Evolutionary conservation across 2,329 filamentous ascomycete species (phyloP), one percentile per base, ranked within the genome.

Genomic region (Graphium sp.): DNA sequence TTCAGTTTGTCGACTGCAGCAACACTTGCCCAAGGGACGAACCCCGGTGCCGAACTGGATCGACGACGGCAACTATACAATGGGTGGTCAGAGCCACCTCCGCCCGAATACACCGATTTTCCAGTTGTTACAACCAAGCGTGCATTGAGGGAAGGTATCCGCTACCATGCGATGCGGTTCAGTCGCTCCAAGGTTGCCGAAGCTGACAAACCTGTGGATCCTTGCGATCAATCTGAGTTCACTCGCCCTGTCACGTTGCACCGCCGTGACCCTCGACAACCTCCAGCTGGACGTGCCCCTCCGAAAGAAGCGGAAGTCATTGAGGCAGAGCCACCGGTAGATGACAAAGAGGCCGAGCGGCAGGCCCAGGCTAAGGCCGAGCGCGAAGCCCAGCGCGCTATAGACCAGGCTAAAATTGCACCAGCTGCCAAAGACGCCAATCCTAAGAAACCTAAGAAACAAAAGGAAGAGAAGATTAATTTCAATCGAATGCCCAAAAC

Each of bases 391-490:
- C 79, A 92, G 46, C 74, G 81, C 13, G 84, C 87, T 12, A 68
- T 82, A 21, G 89, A 93, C 40, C 65, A 87, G 44, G 85, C 89
- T 19, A 83, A 92, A 52, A 95, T 98, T 43, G 89, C 89, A 0
- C 89, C 89, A 0, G 77, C 81, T 2, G 62, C 68, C 16, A 77
- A 74, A 34, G 67, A 69, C 7, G 51, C 56, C 3, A 66, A 66
- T 25, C 52, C 49, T 10, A 58, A 74, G 35, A 68, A 70, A 37
- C 74, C 75, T 44, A 69, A 74, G 28, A 75, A 77, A 40, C 77
- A 79, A 46, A 74, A 79, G 48, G 69, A 76, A 35, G 87, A 92
- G 51, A 92, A 85, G 49, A 79, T 83, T 37, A 81, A 84, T 41
- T 79, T 92, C 14, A 84, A 81, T 44, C 74, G 82, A 39, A 70